Evolutionary conservation across 2,329 filamentous ascomycete species (phyloP).

Genomic region (Trichoderma sp.): DNA sequence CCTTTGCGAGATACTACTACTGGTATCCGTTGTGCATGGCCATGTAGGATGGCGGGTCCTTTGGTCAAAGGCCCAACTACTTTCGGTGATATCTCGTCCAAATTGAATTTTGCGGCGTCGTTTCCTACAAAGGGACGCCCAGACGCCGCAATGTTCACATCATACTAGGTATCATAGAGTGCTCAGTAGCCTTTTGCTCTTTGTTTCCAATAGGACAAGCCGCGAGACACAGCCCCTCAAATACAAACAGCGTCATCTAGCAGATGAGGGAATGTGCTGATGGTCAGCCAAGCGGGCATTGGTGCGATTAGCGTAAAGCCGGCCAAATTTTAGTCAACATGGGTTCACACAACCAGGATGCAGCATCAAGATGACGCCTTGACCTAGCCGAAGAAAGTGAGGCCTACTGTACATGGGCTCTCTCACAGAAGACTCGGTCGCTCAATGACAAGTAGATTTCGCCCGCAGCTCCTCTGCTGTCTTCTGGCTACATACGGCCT

Average conservation of each 20-base stretch:
- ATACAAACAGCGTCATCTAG: not conserved
- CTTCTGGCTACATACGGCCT: not conserved
- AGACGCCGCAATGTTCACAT: not conserved
- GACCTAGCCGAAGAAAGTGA: conserved; percentile 8
- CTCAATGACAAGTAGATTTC: not conserved
- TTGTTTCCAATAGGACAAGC: not conserved
- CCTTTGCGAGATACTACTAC: not conserved
- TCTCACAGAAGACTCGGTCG: not conserved
- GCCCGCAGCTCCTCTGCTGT: not conserved
- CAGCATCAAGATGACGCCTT: conserved; percentile 19
- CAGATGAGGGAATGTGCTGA: conserved; percentile 3
- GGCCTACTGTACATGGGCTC: conserved; percentile 12
- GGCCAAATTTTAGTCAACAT: conserved; percentile 13
- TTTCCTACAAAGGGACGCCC: not conserved
- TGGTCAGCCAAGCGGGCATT: not conserved
- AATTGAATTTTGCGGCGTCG: not conserved
- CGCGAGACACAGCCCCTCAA: not conserved
- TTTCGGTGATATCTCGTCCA: conserved; percentile 25
- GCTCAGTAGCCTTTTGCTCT: not conserved
- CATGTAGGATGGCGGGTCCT: conserved; percentile 20
- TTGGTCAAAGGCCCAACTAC: conserved; percentile 11
- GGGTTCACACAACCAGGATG: conserved; percentile 11
- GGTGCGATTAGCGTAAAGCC: conserved; percentile 18
- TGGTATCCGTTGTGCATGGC: conserved; percentile 1
- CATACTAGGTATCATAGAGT: not conserved